These are phyloP conservation scores for Alternaria gansuensis DNA, from an alignment of 2,329 filamentous ascomycete genomes.

Conservation along the genomic window DNA sequence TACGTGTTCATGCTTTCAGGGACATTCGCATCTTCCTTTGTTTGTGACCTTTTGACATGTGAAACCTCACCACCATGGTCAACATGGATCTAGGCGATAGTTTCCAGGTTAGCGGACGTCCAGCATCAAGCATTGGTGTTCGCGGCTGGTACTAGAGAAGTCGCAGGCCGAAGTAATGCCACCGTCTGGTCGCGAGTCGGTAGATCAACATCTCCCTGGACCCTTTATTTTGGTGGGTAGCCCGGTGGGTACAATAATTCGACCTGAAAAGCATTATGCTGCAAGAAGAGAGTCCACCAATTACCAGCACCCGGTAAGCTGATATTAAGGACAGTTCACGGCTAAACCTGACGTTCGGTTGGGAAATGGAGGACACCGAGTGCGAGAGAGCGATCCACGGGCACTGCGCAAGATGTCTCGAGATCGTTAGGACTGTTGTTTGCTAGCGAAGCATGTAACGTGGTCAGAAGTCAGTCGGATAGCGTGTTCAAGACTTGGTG, in stretches of 20 bases:
- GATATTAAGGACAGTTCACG: conserved; percentile 6
- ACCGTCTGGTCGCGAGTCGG: conserved; percentile 13
- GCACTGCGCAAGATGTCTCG: neutral
- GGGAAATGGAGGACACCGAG: neutral
- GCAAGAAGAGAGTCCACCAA: conserved; percentile 13
- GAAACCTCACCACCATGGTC: conserved; percentile 20
- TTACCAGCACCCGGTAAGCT: conserved; percentile 2
- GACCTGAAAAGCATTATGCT: conserved; percentile 13
- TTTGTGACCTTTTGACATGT: conserved; percentile 23
- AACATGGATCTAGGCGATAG: conserved; percentile 27
- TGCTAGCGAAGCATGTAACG: neutral
- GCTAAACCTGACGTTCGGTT: conserved; percentile 15
- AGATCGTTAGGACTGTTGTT: conserved; percentile 8
- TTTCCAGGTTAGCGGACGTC: conserved; percentile 23
- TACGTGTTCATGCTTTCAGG: neutral
- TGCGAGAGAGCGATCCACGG: conserved; percentile 12
- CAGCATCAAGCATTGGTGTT: conserved; percentile 25
- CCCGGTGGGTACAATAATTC: conserved; percentile 10
- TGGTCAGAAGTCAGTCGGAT: conserved; percentile 1
- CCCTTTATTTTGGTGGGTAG: conserved; percentile 7
- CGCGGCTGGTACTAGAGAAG: conserved; percentile 16
- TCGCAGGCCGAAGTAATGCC: conserved; percentile 23
- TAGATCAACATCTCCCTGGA: conserved; percentile 15
- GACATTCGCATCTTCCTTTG: neutral
- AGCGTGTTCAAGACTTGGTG: neutral